Percentiles rank a stretch among this genome's conserved stretches.
Evolutionary conservation across 192 early-diverging fungal species (phyloP).

Genomic region (Coemansia sp.): DNA sequence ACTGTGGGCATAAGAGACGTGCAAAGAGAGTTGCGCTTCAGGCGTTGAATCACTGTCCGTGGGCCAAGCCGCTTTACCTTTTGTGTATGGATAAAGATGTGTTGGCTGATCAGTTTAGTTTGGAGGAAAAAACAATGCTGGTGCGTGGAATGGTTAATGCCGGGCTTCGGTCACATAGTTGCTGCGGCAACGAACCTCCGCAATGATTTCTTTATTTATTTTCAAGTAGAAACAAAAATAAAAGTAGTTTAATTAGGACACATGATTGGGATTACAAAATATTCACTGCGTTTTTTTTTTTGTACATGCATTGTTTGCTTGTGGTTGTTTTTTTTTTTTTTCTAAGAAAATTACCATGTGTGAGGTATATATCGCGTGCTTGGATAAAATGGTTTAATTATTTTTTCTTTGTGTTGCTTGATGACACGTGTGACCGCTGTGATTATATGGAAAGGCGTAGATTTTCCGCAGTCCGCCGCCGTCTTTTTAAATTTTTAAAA

Average conservation of each 20-base stretch:
- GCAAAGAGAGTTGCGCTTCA: constrained; percentile 14
- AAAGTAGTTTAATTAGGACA: background rate
- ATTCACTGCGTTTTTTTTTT: too few relatives aligned
- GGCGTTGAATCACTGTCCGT: constrained; percentile 26
- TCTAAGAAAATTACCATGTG: background rate
- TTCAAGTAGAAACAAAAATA: background rate
- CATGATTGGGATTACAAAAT: background rate
- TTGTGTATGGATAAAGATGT: constrained; percentile 7
- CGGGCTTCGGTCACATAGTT: constrained; percentile 20
- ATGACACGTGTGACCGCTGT: background rate
- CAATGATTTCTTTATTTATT: background rate
- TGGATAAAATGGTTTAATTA: background rate
- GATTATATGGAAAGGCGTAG: background rate
- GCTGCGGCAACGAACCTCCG: background rate
- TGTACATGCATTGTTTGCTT: too few relatives aligned
- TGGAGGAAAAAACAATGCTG: constrained; percentile 9
- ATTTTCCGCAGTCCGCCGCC: background rate
- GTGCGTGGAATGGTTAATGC: constrained; percentile 24
- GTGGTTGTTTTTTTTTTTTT: background rate
- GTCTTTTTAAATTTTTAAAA: background rate
- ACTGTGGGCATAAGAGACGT: background rate
- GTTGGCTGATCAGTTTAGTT: constrained; percentile 8
- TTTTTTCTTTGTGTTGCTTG: background rate
- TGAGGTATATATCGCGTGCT: background rate
- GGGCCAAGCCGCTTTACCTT: constrained; percentile 38